A percentile compares a stretch with the other conserved stretches of the same genome.
Evolutionary conservation across 805 yeast species (phyloP).

Genomic region (Kregervanrija pseudodelftensis): DNA sequence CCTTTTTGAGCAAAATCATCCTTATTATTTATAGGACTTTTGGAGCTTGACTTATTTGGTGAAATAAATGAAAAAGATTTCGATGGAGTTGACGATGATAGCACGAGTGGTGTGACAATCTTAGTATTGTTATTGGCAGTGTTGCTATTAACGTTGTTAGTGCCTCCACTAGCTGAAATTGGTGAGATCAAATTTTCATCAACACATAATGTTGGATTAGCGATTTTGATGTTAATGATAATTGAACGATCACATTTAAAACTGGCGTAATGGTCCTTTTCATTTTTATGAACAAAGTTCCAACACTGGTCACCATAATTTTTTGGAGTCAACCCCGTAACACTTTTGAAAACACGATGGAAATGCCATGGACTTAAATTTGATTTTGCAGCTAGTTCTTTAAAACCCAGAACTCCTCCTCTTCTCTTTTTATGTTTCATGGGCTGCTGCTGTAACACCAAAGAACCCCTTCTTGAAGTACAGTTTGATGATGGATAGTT

Average conservation of each 20-base stretch:
- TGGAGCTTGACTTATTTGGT: no score
- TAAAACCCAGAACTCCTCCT: slow-evolving; percentile 77
- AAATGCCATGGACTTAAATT: slow-evolving; percentile 89
- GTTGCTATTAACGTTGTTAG: no score
- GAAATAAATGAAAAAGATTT: no score
- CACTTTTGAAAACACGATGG: slow-evolving; percentile 81
- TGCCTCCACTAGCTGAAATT: background rate
- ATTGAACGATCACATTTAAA: slow-evolving; percentile 16
- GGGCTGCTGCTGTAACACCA: slow-evolving; percentile 8
- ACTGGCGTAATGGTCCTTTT: slow-evolving; percentile 11
- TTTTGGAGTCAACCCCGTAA: slow-evolving; percentile 83
- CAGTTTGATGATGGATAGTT: background rate
- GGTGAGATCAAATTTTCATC: slow-evolving; percentile 9
- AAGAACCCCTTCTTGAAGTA: slow-evolving; percentile 6
- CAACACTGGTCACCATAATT: slow-evolving; percentile 82
- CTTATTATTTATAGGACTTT: no score
- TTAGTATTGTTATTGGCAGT: no score
- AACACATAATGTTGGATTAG: slow-evolving; percentile 25
- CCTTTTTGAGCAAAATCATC: no score
- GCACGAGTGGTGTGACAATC: no score
- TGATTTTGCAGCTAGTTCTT: slow-evolving; percentile 79
- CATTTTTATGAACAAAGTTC: slow-evolving; percentile 40
- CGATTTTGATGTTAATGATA: slow-evolving; percentile 26
- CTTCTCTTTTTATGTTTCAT: slow-evolving; percentile 48
- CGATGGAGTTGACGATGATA: no score